phyloP scores from a whole-genome alignment of 352 stramenopile genomes.

The Phytophthora citricola region DNA sequence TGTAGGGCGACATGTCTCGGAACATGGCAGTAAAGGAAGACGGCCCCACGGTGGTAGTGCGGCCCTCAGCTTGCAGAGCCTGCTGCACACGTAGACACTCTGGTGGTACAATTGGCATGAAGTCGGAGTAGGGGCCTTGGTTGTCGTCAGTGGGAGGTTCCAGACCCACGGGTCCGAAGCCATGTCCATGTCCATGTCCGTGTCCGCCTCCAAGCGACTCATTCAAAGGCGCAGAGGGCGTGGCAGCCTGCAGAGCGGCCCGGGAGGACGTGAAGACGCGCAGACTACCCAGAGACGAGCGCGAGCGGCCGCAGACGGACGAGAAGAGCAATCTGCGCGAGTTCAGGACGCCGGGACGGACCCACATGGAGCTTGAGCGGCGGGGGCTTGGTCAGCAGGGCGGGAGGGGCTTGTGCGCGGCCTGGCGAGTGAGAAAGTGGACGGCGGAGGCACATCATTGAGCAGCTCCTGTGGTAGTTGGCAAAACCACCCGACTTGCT shows the following conservation, averaged over 20 bases:
- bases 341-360: slow-evolving; percentile 23
- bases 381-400: slow-evolving; percentile 12
- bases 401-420: slow-evolving; percentile 1
- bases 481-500: slow-evolving; percentile 27
- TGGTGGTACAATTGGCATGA: slow-evolving; percentile 75
- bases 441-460: slow-evolving; percentile 17
- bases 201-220: slow-evolving; percentile 21
- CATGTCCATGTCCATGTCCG: slow-evolving; percentile 5
- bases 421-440: slow-evolving; percentile 29
- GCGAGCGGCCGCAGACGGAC: slow-evolving; percentile 22
- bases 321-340: slow-evolving; percentile 36
- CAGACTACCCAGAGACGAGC: slow-evolving; percentile 29
- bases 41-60: slow-evolving; percentile 31
- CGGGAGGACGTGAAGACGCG: slow-evolving; percentile 42
- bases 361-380: slow-evolving; percentile 25
- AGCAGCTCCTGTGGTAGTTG: slow-evolving; percentile 12
- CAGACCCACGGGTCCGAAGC: not conserved
- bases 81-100: slow-evolving; percentile 78
- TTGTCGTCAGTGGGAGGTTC: slow-evolving; percentile 18
- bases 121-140: slow-evolving; percentile 51
- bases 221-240: slow-evolving; percentile 17
- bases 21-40: slow-evolving; percentile 94
- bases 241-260: slow-evolving; percentile 18
- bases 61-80: slow-evolving; percentile 13
- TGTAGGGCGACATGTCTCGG: slow-evolving; percentile 97